Evolutionary conservation across 2,329 filamentous ascomycete genomes (phyloP).

Genomic region (Dryadomyces sulphureus): DNA sequence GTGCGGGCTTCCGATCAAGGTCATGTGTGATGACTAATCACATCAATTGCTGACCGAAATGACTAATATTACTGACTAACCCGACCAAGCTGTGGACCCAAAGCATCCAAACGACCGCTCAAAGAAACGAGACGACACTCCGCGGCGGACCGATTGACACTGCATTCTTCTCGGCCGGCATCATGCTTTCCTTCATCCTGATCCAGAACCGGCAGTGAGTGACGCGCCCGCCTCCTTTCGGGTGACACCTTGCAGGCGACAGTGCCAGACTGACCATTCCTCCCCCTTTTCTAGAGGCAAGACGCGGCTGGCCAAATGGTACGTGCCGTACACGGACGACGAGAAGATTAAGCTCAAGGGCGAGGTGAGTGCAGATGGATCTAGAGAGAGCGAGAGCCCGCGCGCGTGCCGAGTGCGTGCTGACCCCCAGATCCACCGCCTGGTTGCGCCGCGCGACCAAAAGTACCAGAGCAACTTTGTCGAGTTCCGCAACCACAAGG

Average conservation of each 20-base stretch:
- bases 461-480: slow-evolving; percentile 99
- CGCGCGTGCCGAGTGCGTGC: background rate
- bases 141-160: too few species aligned
- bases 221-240: background rate
- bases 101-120: too few species aligned
- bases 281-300: slow-evolving; percentile 55
- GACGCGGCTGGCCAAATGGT: slow-evolving; percentile 97
- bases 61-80: too few species aligned
- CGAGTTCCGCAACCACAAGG: slow-evolving; percentile 87
- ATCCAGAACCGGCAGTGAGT: slow-evolving; percentile 76
- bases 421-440: slow-evolving; percentile 63
- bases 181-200: slow-evolving; percentile 74
- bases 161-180: too few species aligned
- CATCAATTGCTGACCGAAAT: too few species aligned
- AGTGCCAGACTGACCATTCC: background rate
- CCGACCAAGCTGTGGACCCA: too few species aligned
- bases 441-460: slow-evolving; percentile 93
- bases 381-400: background rate
- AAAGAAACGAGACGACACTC: too few species aligned
- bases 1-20: too few species aligned
- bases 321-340: slow-evolving; percentile 94
- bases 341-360: slow-evolving; percentile 99
- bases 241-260: too few species aligned
- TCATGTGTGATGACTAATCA: too few species aligned
- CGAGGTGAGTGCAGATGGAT: slow-evolving; percentile 41